Conservation (phyloP, 1,139 yeast species). For the Saccharomyces hybrid region DNA sequence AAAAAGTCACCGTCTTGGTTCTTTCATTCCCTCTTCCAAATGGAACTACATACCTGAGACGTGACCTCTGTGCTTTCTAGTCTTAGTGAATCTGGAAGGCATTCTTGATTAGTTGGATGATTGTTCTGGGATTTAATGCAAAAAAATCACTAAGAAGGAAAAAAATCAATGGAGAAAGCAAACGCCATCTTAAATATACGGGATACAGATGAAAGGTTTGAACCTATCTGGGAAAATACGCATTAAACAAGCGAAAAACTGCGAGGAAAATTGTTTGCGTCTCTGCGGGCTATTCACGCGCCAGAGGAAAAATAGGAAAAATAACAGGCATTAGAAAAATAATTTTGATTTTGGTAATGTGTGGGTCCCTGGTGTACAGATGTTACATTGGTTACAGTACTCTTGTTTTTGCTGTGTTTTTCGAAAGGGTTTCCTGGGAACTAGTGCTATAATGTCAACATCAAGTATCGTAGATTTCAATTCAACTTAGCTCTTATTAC, state of each 20-base stretch:
- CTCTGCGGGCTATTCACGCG: background rate
- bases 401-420: too few relatives aligned
- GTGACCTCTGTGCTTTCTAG: slow-evolving; percentile 99
- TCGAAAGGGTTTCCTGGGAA: too few relatives aligned
- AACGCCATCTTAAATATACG: background rate
- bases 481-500: too few relatives aligned
- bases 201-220: background rate
- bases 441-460: too few relatives aligned
- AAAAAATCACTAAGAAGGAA: background rate
- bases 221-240: background rate
- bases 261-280: background rate
- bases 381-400: too few relatives aligned
- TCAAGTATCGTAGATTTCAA: too few relatives aligned
- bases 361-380: background rate
- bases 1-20: slow-evolving; percentile 34
- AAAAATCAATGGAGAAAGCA: background rate
- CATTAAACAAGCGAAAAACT: background rate
- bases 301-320: background rate
- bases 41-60: slow-evolving; percentile 81
- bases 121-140: background rate
- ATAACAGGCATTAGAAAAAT: background rate
- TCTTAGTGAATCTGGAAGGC: slow-evolving; percentile 99
- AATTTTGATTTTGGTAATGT: background rate
- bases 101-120: slow-evolving; percentile 35
- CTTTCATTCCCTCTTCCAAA: slow-evolving; percentile 34